Base-by-base conservation (phyloP, 495 filamentous ascomycete species). In the Hyaloscypha hepaticicola region DNA sequence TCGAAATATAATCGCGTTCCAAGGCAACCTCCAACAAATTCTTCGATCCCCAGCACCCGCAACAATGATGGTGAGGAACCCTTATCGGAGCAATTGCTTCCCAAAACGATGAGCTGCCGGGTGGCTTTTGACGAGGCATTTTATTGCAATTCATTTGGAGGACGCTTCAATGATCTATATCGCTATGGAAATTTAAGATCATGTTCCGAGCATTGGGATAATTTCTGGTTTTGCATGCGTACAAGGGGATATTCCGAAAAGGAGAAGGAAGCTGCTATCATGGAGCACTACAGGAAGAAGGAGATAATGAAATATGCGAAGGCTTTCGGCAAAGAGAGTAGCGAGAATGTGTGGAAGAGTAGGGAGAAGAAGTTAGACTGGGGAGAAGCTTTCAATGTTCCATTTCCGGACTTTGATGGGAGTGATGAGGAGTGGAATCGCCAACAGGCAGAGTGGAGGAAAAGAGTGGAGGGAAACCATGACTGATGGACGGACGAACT, bases 211-310 rank as follows among this genome's bases (percentile, higher is more conserved):
- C 87, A 90, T 51, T 96, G 92, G 90, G 81, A 86, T 68, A 88
- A 94, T 74, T 97, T 95, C 78, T 92, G 94, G 87, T 90, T 96
- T 77, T 99, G 95, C 80, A 96, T 99, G 91, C 87, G 89, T 61
- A 87, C 87, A n/a, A 83, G 85, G 77, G 68, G 73, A 49, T 75
- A 82, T 73, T 49, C 75, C 5, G 78, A 81, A 1, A 74, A 81
- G 34, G 67, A 80, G 68, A 80, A 80, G 67, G 82, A 79, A 66
- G 80, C 78, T 60, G 82, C 80, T 65, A 84, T 99, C 57, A 77
- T 80, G 64, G 88, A 85, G 48, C 84, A 88, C 74, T 92, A 96
- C 75, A 80, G 81, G 61, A 82, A 87, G 76, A 91, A 89, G 77
- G 86, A 86, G 58, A 81, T 77, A 68, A 81, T 77, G 69, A 90